Evolutionary conservation across 2,329 filamentous ascomycete genomes (phyloP).

Genomic region (Apiospora arundinis): DNA sequence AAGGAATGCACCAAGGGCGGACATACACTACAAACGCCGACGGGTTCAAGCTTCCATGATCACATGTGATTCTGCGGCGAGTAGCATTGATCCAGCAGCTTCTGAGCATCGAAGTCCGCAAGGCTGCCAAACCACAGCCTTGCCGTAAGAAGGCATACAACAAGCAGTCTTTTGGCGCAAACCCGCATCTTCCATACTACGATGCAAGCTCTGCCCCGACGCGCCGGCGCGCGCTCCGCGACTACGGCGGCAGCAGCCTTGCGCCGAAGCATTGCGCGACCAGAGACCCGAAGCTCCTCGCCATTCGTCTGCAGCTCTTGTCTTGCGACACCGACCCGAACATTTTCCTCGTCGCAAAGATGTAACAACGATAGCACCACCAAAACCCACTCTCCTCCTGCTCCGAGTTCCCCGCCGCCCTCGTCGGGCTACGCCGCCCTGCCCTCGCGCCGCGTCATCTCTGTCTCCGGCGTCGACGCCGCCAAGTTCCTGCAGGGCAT

Average conservation of each 20-base stretch:
- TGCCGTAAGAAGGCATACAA: background rate
- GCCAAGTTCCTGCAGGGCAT: conserved; percentile 88
- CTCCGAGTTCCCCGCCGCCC: conserved; percentile 47
- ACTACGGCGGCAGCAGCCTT: background rate
- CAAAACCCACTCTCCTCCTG: background rate
- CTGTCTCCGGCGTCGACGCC: conserved; percentile 79
- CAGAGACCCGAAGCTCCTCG: background rate
- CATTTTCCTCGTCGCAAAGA: conserved; percentile 1
- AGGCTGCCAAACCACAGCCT: conserved; percentile 5
- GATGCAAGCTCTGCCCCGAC: conserved; percentile 21
- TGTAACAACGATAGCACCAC: background rate
- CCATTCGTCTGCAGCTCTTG: background rate
- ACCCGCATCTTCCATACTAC: background rate
- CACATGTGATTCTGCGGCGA: background rate
- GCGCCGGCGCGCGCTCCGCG: conserved; percentile 1
- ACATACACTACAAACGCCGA: background rate
- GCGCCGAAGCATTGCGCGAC: background rate
- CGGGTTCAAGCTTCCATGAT: background rate
- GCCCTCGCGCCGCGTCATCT: conserved; percentile 78
- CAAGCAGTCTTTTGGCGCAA: background rate
- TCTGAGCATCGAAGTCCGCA: background rate
- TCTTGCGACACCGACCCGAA: background rate
- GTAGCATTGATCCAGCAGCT: background rate
- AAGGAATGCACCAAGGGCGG: background rate
- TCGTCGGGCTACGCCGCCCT: conserved; percentile 61